Conservation (phyloP, 805 yeast species). For the Saccharomycopsis sp. region DNA sequence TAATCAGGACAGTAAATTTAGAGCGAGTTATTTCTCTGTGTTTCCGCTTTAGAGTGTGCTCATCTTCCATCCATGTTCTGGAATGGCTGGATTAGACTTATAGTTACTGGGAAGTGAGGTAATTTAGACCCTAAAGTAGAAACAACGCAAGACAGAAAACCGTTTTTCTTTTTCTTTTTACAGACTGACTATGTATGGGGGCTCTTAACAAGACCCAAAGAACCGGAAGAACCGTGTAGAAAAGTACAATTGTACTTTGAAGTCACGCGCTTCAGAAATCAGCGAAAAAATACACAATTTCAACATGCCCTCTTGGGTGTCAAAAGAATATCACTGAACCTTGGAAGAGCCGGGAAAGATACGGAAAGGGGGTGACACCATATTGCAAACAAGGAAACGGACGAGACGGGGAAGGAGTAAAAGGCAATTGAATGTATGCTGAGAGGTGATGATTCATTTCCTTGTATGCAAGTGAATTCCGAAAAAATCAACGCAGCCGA, state of each 20-base stretch:
- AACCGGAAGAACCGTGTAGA: neutral
- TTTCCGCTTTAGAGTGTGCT: neutral
- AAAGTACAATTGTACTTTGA: too few species aligned
- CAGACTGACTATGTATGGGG: neutral
- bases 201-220: neutral
- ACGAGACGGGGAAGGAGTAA: neutral
- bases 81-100: neutral
- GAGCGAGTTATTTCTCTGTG: neutral
- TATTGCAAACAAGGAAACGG: neutral
- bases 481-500: neutral
- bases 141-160: neutral
- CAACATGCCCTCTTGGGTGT: neutral
- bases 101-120: neutral
- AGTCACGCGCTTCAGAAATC: too few species aligned
- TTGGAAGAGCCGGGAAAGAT: neutral
- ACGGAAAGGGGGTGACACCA: neutral
- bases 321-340: neutral
- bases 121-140: neutral
- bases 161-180: neutral
- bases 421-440: neutral
- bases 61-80: neutral
- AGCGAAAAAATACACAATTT: neutral
- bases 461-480: neutral
- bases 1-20: too few species aligned
- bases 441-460: neutral